Evolutionary conservation across 1,284 basidiomycete genomes (phyloP), one percentile per base, ranked within the genome.

Genomic region (Ganoderma boninense): DNA sequence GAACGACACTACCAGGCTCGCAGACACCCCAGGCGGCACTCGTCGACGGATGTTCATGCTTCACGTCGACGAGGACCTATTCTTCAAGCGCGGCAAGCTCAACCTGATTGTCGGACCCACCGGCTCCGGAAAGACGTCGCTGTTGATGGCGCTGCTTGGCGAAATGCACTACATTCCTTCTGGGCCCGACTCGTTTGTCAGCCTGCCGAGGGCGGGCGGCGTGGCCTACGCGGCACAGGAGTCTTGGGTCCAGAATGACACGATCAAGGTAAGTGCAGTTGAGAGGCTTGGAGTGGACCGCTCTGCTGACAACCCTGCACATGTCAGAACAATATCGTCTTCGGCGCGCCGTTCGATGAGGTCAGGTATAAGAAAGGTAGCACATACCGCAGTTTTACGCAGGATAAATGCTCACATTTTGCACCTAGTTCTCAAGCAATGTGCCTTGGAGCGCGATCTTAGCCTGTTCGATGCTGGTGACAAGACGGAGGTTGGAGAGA

Each of bases 161-260:
- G 87, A 91, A 75, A 87, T 91, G 89, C 89, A 91, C 74, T 90
- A 87, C 74, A 78, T 86, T 20, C 85, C 88, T 5, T 78, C 82
- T 7, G 83, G 83, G 8, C 82, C 86, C 13, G 85, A 85, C 46
- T 88, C 90, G 0, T 92, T 89, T 84, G 91, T 85, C 78, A 89
- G 87, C 69, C 84, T 94, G 6, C 92, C 92, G n/a, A 85, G 92
- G 10, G 80, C 82, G 2, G 86, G 87, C 13, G 92, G 92, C 7
- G 87, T 95, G 4, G 89, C 90, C 0, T 94, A 92, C 79, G 91
- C 92, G 5, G 90, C 92, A 0, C 93, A 95, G 77, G 92, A 94
- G 75, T 89, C 91, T 1, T 95, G 93, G 92, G 90, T 91, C 4
- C 85, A 87, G 74, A 91, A 90, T 73, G 85, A 84, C 68, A 87